Percentiles rank a stretch among this genome's conserved stretches.
Evolutionary conservation across 1,139 yeast species (phyloP).

Genomic region (Kluyveromyces sp.): DNA sequence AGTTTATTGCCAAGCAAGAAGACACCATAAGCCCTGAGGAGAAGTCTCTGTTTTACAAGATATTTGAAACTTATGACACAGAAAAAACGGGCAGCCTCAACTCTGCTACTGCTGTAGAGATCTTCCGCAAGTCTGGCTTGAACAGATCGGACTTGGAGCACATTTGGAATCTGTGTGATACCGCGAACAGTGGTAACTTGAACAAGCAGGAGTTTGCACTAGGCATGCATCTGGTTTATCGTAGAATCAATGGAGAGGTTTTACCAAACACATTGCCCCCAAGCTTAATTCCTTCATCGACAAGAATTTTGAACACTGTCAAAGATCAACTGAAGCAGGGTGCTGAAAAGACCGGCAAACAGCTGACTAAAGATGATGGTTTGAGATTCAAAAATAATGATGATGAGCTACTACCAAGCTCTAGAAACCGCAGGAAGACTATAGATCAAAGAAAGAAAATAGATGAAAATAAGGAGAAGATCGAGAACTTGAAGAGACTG

Average conservation of each 20-base stretch:
- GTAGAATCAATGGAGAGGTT: slow-evolving; percentile 65
- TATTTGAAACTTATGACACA: slow-evolving; percentile 83
- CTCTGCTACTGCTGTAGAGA: slow-evolving; percentile 77
- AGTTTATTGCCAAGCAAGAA: slow-evolving; percentile 47
- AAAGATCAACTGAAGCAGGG: slow-evolving; percentile 51
- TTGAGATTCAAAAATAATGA: slow-evolving; percentile 36
- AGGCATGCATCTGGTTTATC: slow-evolving; percentile 76
- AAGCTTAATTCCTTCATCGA: slow-evolving; percentile 74
- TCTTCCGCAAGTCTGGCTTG: slow-evolving; percentile 86
- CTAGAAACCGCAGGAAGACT: slow-evolving; percentile 30
- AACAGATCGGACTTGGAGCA: slow-evolving; percentile 77
- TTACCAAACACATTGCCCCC: slow-evolving; percentile 69
- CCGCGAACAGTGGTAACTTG: slow-evolving; percentile 62
- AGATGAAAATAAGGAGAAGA: slow-evolving; percentile 18
- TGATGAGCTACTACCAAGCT: slow-evolving; percentile 34
- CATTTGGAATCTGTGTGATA: slow-evolving; percentile 80
- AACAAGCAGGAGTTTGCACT: slow-evolving; percentile 75
- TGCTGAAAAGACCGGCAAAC: slow-evolving; percentile 11
- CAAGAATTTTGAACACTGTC: slow-evolving; percentile 50
- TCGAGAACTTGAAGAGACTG: slow-evolving; percentile 48
- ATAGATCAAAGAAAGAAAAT: slow-evolving; percentile 9
- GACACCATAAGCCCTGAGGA: slow-evolving; percentile 67
- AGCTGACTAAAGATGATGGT: slow-evolving; percentile 24
- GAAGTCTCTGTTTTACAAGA: slow-evolving; percentile 76
- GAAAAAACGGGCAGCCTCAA: slow-evolving; percentile 60